Conservation (phyloP, 2,329 filamentous ascomycete genomes). For the Fusarium incarnatum region DNA sequence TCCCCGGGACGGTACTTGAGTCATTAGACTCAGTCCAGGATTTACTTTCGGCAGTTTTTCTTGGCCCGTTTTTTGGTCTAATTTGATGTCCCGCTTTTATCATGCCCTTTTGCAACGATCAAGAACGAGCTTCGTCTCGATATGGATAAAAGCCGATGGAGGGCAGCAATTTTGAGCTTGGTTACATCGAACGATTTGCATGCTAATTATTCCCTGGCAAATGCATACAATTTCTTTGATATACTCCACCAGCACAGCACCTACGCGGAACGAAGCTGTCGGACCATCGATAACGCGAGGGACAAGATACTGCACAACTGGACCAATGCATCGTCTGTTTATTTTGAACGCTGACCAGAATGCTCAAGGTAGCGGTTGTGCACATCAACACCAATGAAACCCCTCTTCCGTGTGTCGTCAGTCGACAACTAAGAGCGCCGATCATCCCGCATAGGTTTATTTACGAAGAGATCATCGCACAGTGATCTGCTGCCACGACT, state of each 20-base stretch:
- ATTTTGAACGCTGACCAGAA: not conserved
- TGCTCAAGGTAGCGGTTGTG: not conserved
- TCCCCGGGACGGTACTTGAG: conserved; percentile 34
- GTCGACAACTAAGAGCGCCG: conserved; percentile 27
- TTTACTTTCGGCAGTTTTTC: conserved; percentile 36
- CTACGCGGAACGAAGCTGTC: conserved; percentile 16
- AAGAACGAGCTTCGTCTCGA: conserved; percentile 27
- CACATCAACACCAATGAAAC: conserved; percentile 13
- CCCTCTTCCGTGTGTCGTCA: conserved; percentile 25
- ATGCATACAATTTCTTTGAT: conserved; percentile 11
- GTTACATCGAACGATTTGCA: conserved; percentile 21
- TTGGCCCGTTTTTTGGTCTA: conserved; percentile 32
- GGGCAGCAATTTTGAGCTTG: conserved; percentile 17
- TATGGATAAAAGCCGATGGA: conserved; percentile 28
- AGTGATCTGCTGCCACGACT: conserved; percentile 39
- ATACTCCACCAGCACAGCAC: conserved; percentile 1
- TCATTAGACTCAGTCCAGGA: conserved; percentile 33
- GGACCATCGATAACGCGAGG: not conserved
- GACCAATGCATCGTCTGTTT: not conserved
- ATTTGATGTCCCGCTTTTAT: conserved; percentile 39
- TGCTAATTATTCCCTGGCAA: conserved; percentile 3
- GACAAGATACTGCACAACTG: not conserved
- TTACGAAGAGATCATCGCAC: conserved; percentile 33
- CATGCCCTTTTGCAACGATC: conserved; percentile 20
- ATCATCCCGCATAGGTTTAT: conserved; percentile 25